Conservation (phyloP, 805 yeast species). For the Schizosaccharomyces osmophilus region DNA sequence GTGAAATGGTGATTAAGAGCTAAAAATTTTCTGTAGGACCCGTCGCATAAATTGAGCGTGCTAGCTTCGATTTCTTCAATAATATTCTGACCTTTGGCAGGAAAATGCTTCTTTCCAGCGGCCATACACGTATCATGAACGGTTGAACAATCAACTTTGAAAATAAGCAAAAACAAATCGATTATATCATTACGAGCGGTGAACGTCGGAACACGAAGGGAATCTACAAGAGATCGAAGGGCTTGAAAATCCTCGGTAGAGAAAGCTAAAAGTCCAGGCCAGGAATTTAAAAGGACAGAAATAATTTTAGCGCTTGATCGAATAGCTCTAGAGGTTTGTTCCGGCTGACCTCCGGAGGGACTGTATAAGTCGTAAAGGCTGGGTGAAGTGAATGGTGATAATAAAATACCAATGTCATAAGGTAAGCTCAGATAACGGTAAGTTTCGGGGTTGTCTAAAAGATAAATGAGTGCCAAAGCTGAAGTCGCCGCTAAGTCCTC, state of each 20-base stretch:
- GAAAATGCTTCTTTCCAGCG: slow-evolving; percentile 12
- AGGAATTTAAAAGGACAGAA: slow-evolving; percentile 29
- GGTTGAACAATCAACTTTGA: slow-evolving; percentile 34
- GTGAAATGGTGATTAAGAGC: slow-evolving; percentile 31
- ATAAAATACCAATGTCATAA: slow-evolving; percentile 13
- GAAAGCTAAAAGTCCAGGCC: slow-evolving; percentile 51
- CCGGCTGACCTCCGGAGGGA: slow-evolving; percentile 28
- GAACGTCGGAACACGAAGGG: slow-evolving; percentile 35
- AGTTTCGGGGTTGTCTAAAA: slow-evolving; percentile 33
- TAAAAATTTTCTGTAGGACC: background rate
- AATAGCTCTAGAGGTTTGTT: slow-evolving; percentile 13
- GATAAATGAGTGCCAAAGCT: slow-evolving; percentile 20
- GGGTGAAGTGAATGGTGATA: slow-evolving; percentile 46
- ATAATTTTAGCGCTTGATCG: background rate
- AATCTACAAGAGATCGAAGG: slow-evolving; percentile 31
- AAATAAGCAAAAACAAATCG: slow-evolving; percentile 44
- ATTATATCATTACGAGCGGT: slow-evolving; percentile 26
- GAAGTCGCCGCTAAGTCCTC: background rate
- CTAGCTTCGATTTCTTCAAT: background rate
- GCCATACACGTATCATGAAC: slow-evolving; percentile 20
- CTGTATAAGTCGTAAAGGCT: slow-evolving; percentile 23
- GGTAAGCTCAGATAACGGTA: slow-evolving; percentile 20
- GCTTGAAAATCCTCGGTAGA: slow-evolving; percentile 31
- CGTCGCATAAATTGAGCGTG: background rate
- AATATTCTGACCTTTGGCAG: background rate